Evolutionary conservation across 2,329 filamentous ascomycete genomes (phyloP), one percentile per base, ranked within the genome.

Genomic region (Epichloe aotearoae): DNA sequence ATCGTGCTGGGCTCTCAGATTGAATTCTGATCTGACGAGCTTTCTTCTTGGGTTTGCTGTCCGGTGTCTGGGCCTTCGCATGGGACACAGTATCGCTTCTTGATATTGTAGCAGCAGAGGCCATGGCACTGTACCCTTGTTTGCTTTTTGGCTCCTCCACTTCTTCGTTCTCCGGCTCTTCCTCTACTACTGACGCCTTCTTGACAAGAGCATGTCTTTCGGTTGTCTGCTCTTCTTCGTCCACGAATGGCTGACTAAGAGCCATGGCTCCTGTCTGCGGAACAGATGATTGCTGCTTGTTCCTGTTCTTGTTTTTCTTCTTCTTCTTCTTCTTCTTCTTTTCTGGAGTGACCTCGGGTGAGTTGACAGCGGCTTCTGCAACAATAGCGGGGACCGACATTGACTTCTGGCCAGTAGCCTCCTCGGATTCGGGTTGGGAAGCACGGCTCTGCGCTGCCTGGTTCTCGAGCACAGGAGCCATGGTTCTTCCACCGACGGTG

Each of bases 1-100:
- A 80, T 36, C 84, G 76, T 23, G 72, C 75, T n/a, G 84, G 84
- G 56, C 84, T 88, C 56, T 70, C 71, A 1, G 76, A 79, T 20
- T 65, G 66, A 2, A 71, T 67, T 5, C 75, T 66, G 19, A 61
- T 60, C 41, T 56, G 61, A 7, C 56, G 55, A 40, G 54, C 26
- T 19, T 46, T 23, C 59, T 51, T 52, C 23, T 53, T 39, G n/a
- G 52, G 39, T 43, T 49, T 45, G 54, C 49, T 38, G 5, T 54
- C 40, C 1, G 30, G 38, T 1, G 8, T 45, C 19, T 26, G 20
- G 23, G n/a, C 14, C 6, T 34, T 38, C 14, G 47, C 4, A 14
- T 47, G 52, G 3, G 39, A 8, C 37, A 42, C 19, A 26, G 23
- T 15, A n/a, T 36, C 17, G 34, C 11, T 20, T 10, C 11, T 20